Percentiles rank a stretch among this genome's conserved stretches.
phyloP scores from a whole-genome alignment of 345 rosid species.

The Eucalyptus brandiana region DNA sequence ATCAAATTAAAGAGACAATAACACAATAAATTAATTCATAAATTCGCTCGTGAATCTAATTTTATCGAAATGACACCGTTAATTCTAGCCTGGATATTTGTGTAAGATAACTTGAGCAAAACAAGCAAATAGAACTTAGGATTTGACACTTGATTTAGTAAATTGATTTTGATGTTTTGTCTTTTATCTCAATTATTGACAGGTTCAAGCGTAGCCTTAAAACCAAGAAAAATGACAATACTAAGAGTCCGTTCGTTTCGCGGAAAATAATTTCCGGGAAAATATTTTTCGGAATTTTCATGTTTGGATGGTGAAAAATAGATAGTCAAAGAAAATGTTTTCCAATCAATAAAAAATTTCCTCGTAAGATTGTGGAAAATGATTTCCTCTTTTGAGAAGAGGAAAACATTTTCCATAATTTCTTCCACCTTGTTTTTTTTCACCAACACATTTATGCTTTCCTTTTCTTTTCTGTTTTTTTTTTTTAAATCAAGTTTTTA shows the following conservation, averaged over 20 bases:
- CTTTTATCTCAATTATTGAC: neutral
- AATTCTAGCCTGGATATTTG: neutral
- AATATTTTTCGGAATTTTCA: too few species aligned
- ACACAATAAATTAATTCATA: neutral
- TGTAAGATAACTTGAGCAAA: neutral
- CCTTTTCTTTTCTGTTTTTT: too few species aligned
- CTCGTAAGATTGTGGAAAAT: too few species aligned
- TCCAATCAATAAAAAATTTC: too few species aligned
- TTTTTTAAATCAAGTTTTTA: too few species aligned
- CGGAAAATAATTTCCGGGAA: too few species aligned
- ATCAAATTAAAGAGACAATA: neutral
- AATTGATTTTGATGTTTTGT: neutral
- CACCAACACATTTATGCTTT: too few species aligned
- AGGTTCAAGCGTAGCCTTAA: neutral
- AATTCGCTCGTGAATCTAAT: neutral
- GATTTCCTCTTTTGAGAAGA: too few species aligned
- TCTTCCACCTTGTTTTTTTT: too few species aligned
- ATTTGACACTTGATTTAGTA: neutral
- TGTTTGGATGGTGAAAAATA: too few species aligned
- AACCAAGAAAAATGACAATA: neutral
- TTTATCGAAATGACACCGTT: neutral
- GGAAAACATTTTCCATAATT: too few species aligned
- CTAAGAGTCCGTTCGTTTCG: rapidly evolving
- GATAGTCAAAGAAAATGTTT: rapidly evolving
- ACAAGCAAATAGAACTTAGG: neutral